A percentile compares a stretch with the other conserved stretches of the same genome.
These are phyloP conservation scores for Penicillium longicatenatum DNA, from an alignment of 495 filamentous ascomycete species.

Conservation along the genomic window DNA sequence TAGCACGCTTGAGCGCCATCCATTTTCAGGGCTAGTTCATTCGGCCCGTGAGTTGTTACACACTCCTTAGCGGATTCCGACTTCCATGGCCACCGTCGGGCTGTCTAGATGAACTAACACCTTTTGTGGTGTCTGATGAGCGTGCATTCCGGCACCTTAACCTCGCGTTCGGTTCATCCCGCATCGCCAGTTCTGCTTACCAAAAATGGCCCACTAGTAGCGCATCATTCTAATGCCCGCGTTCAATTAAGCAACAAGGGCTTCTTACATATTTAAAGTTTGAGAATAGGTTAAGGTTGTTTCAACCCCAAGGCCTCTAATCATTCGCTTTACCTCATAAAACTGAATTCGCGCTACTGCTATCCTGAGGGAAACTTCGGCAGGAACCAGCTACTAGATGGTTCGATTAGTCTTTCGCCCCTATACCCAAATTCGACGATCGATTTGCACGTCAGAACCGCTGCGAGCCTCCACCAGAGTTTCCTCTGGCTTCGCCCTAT, in stretches of 20 bases:
- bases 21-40: slow-evolving; percentile 67
- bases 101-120: slow-evolving; percentile 65
- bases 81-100: slow-evolving; percentile 65
- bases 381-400: slow-evolving; percentile 48
- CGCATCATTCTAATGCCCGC: slow-evolving; percentile 68
- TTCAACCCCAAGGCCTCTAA: slow-evolving; percentile 56
- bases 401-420: slow-evolving; percentile 70
- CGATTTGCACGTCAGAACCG: slow-evolving; percentile 76
- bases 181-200: slow-evolving; percentile 70
- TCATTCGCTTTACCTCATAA: slow-evolving; percentile 13
- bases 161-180: slow-evolving; percentile 70
- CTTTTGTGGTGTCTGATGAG: slow-evolving; percentile 72
- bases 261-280: slow-evolving; percentile 80
- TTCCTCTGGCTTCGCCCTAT: slow-evolving; percentile 78
- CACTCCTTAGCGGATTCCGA: slow-evolving; percentile 65
- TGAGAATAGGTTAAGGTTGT: slow-evolving; percentile 76
- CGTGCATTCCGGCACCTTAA: slow-evolving; percentile 72
- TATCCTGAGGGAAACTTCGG: slow-evolving; percentile 12
- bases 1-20: slow-evolving; percentile 68
- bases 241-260: slow-evolving; percentile 70
- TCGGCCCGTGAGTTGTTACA: slow-evolving; percentile 66
- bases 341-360: slow-evolving; percentile 11
- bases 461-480: slow-evolving; percentile 73
- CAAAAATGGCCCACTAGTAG: slow-evolving; percentile 68
- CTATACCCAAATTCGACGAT: slow-evolving; percentile 67